Evolutionary conservation across 257 asterid species (phyloP).

Genomic region (Petrea volubilis): DNA sequence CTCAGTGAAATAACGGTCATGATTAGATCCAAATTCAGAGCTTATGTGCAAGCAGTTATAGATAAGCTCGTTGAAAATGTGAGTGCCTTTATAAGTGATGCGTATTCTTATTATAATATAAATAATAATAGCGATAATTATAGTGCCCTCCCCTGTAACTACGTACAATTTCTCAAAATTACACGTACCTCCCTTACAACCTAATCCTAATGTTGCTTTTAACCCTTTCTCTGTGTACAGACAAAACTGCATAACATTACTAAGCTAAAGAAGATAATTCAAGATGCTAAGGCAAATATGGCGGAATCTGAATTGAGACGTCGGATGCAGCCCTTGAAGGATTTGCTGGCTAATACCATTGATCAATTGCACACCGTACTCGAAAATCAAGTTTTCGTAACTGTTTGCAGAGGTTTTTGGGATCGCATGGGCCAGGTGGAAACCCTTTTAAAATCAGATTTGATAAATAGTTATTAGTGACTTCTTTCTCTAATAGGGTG

Average conservation of each 20-base stretch:
- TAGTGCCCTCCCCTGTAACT: no score
- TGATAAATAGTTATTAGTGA: not conserved
- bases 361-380: slow-evolving; percentile 63
- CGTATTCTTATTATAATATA: not conserved
- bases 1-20: slow-evolving; percentile 84
- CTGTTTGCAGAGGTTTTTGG: slow-evolving; percentile 82
- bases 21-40: slow-evolving; percentile 81
- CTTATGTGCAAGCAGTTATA: slow-evolving; percentile 67
- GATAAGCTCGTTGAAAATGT: slow-evolving; percentile 91
- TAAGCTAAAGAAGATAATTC: slow-evolving; percentile 79
- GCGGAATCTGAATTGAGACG: slow-evolving; percentile 63
- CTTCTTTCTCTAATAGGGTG: not conserved
- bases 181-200: no score
- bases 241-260: slow-evolving; percentile 78
- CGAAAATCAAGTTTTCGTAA: slow-evolving; percentile 74
- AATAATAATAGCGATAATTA: not conserved
- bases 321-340: slow-evolving; percentile 85
- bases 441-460: not conserved
- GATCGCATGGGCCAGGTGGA: slow-evolving; percentile 95
- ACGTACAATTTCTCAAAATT: no score
- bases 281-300: slow-evolving; percentile 70
- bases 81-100: slow-evolving; percentile 24
- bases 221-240: slow-evolving; percentile 31
- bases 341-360: slow-evolving; percentile 54
- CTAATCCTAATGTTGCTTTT: not conserved